phyloP scores from a whole-genome alignment of 2,329 filamentous ascomycete species.

The Pseudofabraea citricarpa region DNA sequence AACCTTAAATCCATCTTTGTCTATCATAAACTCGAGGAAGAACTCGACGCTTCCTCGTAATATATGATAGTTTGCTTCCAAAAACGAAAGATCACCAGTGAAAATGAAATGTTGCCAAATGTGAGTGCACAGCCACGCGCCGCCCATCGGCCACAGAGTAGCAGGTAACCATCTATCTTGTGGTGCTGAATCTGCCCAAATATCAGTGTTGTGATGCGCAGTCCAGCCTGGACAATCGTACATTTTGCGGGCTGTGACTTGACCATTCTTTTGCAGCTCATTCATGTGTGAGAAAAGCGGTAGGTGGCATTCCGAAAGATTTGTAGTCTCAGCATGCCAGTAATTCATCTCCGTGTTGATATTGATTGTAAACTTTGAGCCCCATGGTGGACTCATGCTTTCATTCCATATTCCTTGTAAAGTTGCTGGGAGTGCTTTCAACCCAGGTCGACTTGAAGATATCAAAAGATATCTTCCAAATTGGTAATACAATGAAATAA shows the following conservation, averaged over 20 bases:
- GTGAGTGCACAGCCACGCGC: constrained; percentile 32
- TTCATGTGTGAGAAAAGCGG: constrained; percentile 4
- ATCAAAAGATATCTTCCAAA: constrained; percentile 29
- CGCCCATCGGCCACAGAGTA: constrained; percentile 31
- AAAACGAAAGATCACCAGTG: constrained; percentile 25
- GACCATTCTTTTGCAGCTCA: constrained; percentile 1
- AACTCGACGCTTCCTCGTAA: constrained; percentile 26
- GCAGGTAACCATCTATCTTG: constrained; percentile 15
- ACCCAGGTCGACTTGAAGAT: constrained; percentile 13
- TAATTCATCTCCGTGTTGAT: constrained; percentile 37
- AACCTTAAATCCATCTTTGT: constrained; percentile 26
- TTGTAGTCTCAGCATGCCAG: constrained; percentile 23
- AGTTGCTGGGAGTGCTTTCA: constrained; percentile 26
- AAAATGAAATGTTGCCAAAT: constrained; percentile 33
- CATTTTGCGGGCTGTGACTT: constrained; percentile 15
- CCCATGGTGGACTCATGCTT: constrained; percentile 29
- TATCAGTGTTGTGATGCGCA: constrained; percentile 21
- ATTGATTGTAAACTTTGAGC: constrained; percentile 32
- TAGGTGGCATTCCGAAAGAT: constrained; percentile 8
- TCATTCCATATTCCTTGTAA: constrained; percentile 34
- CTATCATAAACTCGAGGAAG: constrained; percentile 28
- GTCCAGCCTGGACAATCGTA: constrained; percentile 14
- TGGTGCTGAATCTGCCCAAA: constrained; percentile 20
- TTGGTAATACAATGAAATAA: constrained; percentile 23
- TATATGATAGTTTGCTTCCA: constrained; percentile 22